Percentiles rank a stretch among this genome's conserved stretches.
Evolutionary conservation across 129 eudicot species (phyloP).

Genomic region (Deinandra increscens): DNA sequence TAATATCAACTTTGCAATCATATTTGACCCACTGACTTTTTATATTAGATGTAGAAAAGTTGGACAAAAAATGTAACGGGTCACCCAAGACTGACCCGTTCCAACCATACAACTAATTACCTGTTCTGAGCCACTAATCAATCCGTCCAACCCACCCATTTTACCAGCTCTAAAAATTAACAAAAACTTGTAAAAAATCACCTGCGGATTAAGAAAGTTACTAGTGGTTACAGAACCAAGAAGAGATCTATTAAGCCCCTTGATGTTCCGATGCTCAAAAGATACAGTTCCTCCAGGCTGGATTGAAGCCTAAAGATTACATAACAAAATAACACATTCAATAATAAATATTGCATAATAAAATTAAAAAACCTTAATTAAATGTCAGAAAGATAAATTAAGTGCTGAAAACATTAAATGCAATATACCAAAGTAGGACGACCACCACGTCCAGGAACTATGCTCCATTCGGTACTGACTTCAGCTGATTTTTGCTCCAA

Average conservation of each 20-base stretch:
- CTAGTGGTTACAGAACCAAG: conserved; percentile 87
- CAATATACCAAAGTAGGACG: conserved; percentile 80
- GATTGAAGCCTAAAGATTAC: conserved; percentile 72
- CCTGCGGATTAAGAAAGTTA: conserved; percentile 97
- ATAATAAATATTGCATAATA: background rate
- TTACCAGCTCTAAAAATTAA: too few species aligned
- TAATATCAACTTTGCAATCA: background rate
- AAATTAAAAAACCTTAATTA: background rate
- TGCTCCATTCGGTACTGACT: conserved; percentile 97
- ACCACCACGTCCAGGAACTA: conserved; percentile 92
- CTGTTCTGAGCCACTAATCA: background rate
- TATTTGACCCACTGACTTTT: background rate
- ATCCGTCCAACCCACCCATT: too few species aligned
- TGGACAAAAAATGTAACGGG: background rate
- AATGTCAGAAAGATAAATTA: background rate
- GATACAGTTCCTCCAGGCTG: conserved; percentile 95
- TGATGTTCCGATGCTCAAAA: conserved; percentile 80
- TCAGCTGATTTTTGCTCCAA: conserved; percentile 88
- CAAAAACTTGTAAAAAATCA: background rate
- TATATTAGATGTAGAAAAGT: background rate
- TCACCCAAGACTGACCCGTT: background rate
- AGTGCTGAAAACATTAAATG: too few species aligned
- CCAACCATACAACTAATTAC: background rate
- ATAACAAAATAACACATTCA: conserved; percentile 10
- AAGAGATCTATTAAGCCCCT: conserved; percentile 78